Conservation (phyloP, 345 rosid species). For the Alliaria petiolata region DNA sequence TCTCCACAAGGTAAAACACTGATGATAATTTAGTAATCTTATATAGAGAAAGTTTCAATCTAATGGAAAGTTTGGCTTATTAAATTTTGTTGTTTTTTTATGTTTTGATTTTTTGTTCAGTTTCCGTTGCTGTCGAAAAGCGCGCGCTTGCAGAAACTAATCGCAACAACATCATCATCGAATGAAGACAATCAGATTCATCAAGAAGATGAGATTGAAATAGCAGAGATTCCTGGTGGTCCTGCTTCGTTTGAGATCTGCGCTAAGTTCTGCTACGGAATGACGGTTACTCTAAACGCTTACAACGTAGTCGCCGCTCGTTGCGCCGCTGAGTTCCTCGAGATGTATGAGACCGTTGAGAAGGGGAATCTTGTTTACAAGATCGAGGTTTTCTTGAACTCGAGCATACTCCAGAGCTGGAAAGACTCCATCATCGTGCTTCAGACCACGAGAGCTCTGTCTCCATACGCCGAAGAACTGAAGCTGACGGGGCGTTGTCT, state of each 20-base stretch:
- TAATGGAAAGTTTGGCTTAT: not conserved
- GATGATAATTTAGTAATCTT: not conserved
- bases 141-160: conserved; percentile 56
- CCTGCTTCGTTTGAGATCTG: conserved; percentile 88
- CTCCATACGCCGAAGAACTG: conserved; percentile 54
- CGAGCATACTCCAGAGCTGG: conserved; percentile 73
- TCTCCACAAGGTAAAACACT: conserved; percentile 63
- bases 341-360: conserved; percentile 62
- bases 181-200: conserved; percentile 45
- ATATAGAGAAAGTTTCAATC: conserved; percentile 8
- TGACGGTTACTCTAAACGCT: conserved; percentile 86
- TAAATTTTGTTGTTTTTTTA: too few relatives aligned
- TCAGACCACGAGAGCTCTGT: conserved; percentile 55
- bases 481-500: conserved; percentile 64
- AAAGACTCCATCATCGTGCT: conserved; percentile 74
- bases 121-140: conserved; percentile 75
- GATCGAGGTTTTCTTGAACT: conserved; percentile 68
- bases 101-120: conserved; percentile 27
- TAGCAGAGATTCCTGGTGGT: conserved; percentile 82
- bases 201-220: conserved; percentile 57
- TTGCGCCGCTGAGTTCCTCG: conserved; percentile 81
- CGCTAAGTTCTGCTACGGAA: conserved; percentile 92
- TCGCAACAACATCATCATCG: conserved; percentile 29
- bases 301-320: conserved; percentile 84
- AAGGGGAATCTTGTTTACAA: conserved; percentile 74